Percentiles rank a stretch among this genome's conserved stretches.
phyloP scores from a whole-genome alignment of 2,329 filamentous ascomycete genomes.

The Mycosphaerella sp. region DNA sequence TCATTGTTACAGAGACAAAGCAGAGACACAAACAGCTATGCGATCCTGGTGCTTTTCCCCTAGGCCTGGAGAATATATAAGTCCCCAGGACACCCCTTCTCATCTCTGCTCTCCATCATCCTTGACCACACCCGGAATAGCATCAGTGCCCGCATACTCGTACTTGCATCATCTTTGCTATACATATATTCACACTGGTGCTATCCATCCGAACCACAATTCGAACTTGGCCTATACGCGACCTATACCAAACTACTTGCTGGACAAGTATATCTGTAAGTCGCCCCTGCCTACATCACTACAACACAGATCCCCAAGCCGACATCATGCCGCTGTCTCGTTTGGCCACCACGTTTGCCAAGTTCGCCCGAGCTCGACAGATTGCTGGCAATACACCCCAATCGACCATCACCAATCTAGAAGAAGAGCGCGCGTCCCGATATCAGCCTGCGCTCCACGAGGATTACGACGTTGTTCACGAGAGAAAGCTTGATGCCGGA shows the following conservation, averaged over 20 bases:
- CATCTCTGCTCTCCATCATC: background rate
- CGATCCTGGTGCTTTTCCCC: background rate
- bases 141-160: background rate
- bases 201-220: background rate
- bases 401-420: background rate
- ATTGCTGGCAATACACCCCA: background rate
- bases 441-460: background rate
- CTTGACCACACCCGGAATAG: background rate
- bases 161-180: background rate
- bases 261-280: background rate
- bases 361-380: background rate
- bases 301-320: background rate
- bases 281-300: background rate
- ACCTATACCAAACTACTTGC: background rate
- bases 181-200: background rate
- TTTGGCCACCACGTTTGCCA: background rate
- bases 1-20: background rate
- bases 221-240: background rate
- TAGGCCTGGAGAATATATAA: background rate
- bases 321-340: background rate
- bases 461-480: background rate
- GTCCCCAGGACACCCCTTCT: background rate
- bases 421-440: background rate
- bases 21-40: background rate
- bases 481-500: background rate